phyloP scores from a whole-genome alignment of 345 rosid genomes.

The Bruguiera sexangula region DNA sequence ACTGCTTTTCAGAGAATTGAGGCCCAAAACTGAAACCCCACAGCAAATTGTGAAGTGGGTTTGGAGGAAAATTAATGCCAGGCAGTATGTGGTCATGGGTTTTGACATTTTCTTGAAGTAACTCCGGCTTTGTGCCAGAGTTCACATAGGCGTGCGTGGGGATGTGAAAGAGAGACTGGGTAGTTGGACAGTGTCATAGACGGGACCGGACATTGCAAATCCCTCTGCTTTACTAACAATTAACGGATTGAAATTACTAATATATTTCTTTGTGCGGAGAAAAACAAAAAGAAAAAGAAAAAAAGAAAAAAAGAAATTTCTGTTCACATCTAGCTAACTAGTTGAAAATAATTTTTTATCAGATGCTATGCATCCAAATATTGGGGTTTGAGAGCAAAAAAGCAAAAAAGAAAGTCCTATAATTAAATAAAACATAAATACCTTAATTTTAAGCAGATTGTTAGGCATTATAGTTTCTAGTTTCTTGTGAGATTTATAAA shows the following conservation, averaged over 20 bases:
- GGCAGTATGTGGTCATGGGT: constrained; percentile 11
- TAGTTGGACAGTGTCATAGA: background rate
- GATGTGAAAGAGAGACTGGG: constrained; percentile 5
- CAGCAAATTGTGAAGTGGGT: constrained; percentile 32
- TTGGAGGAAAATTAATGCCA: constrained; percentile 35
- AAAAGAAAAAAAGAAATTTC: too few relatives aligned
- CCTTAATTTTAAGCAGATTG: too few relatives aligned
- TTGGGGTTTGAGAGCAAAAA: too few relatives aligned
- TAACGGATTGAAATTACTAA: too few relatives aligned
- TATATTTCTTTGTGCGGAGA: too few relatives aligned
- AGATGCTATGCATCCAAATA: too few relatives aligned
- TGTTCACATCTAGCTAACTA: too few relatives aligned
- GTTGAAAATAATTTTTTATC: too few relatives aligned
- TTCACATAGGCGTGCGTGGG: background rate
- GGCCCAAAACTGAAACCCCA: constrained; percentile 35
- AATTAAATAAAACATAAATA: too few relatives aligned
- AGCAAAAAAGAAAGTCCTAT: too few relatives aligned
- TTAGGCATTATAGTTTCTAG: too few relatives aligned
- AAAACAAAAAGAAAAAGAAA: background rate
- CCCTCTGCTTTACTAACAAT: background rate
- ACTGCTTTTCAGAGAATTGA: constrained; percentile 26
- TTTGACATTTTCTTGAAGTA: constrained; percentile 28
- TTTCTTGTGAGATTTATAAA: too few relatives aligned
- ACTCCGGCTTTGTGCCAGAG: background rate
- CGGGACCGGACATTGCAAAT: constrained; percentile 1